phyloP scores from a whole-genome alignment of 208 protist species.

The Sergeia podlipaevii region DNA sequence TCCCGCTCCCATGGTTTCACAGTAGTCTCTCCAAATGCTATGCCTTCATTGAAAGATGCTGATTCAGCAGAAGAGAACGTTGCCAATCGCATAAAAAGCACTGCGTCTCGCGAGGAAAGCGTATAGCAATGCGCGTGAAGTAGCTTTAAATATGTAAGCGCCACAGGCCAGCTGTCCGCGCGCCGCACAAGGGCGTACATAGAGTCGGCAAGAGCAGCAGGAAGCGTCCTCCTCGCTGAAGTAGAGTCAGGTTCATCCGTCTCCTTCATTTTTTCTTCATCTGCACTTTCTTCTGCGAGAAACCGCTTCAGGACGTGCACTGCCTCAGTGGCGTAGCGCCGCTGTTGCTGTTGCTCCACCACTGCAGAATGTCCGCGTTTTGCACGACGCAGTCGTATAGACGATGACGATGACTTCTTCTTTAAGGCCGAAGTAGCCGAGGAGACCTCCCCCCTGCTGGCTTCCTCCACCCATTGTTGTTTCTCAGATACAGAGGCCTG shows the following conservation, averaged over 20 bases:
- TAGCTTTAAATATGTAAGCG: constrained; percentile 13
- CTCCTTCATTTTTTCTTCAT: not conserved
- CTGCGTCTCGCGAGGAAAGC: constrained; percentile 14
- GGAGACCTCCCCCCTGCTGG: not conserved
- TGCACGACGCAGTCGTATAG: not conserved
- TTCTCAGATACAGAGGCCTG: constrained; percentile 9
- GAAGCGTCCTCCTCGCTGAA: constrained; percentile 5
- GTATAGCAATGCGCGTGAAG: not conserved
- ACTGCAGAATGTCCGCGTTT: too few species aligned
- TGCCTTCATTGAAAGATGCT: too few species aligned
- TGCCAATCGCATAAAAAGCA: constrained; percentile 33
- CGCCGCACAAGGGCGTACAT: constrained; percentile 13
- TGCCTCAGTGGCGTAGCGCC: too few species aligned
- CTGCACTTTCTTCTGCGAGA: too few species aligned
- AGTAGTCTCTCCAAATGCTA: too few species aligned
- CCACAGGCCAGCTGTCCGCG: constrained; percentile 22
- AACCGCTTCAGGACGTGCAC: too few species aligned
- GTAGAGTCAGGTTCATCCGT: not conserved
- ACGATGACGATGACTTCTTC: not conserved
- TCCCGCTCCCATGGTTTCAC: constrained; percentile 46
- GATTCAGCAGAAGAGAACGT: constrained; percentile 11
- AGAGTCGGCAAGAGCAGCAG: constrained; percentile 10
- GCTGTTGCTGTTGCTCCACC: too few species aligned
- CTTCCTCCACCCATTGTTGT: not conserved
- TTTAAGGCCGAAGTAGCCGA: too few species aligned